These are phyloP conservation scores for Ceratobasidium sp. DNA, from an alignment of 1,284 basidiomycete species.

Conservation along the genomic window DNA sequence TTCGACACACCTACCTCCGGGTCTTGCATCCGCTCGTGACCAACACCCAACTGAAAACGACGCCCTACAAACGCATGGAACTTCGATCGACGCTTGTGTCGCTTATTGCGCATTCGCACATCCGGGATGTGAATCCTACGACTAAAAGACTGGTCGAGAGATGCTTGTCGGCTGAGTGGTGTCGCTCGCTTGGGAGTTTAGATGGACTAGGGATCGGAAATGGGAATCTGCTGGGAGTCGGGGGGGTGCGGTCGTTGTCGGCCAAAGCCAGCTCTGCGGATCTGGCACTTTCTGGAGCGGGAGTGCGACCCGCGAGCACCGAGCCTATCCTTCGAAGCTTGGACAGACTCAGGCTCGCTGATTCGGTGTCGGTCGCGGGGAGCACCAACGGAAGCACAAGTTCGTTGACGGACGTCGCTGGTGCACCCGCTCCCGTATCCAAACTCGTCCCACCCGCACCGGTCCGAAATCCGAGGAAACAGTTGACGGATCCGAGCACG, in stretches of 20 bases:
- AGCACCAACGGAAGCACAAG: conserved; percentile 54
- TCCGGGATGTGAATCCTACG: conserved; percentile 84
- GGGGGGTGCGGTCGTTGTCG: background rate
- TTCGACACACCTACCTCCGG: conserved; percentile 95
- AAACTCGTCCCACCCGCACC: conserved; percentile 12
- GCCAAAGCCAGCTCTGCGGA: conserved; percentile 10
- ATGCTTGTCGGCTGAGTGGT: conserved; percentile 89
- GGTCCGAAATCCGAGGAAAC: background rate
- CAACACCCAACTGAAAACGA: conserved; percentile 86
- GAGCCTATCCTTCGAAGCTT: conserved; percentile 8
- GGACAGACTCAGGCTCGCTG: conserved; percentile 10
- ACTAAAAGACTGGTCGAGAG: conserved; percentile 92
- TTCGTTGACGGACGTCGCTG: conserved; percentile 58
- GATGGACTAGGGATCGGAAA: background rate
- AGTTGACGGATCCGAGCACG: conserved; percentile 1
- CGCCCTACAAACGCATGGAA: conserved; percentile 91
- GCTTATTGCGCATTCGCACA: conserved; percentile 73
- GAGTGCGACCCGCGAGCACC: background rate
- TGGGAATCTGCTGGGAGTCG: background rate
- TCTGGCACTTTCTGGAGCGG: background rate
- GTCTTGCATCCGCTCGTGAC: conserved; percentile 95
- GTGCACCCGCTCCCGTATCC: conserved; percentile 46
- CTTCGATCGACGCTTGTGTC: conserved; percentile 85
- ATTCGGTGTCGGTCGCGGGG: background rate
- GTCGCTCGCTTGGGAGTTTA: conserved; percentile 47